Conservation (phyloP, 495 filamentous ascomycete genomes). For the Podospora comata region DNA sequence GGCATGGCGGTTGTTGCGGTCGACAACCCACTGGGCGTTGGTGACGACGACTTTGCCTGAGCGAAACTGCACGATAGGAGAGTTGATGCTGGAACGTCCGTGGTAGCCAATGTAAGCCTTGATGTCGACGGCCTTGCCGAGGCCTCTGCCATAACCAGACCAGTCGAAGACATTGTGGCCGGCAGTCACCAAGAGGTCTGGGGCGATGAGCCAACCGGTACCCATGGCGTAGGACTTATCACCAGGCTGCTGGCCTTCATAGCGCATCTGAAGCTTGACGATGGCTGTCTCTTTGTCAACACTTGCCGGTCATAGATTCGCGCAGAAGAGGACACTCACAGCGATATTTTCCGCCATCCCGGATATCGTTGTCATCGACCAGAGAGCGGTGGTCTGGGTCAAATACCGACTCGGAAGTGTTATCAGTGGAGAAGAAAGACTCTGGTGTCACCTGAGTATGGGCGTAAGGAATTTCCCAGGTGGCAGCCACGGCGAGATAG, state of each 20-base stretch:
- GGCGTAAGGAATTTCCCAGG: not conserved
- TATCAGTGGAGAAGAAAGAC: conserved; percentile 12
- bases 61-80: conserved; percentile 35
- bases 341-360: conserved; percentile 38
- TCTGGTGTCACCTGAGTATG: conserved; percentile 8
- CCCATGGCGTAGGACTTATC: conserved; percentile 31
- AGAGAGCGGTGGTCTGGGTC: conserved; percentile 29
- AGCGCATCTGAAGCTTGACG: conserved; percentile 40
- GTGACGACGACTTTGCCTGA: conserved; percentile 36
- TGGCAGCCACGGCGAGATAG: conserved; percentile 2
- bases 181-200: conserved; percentile 39
- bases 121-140: conserved; percentile 32
- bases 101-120: conserved; percentile 43
- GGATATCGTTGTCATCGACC: conserved; percentile 29
- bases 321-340: conserved; percentile 20
- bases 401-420: conserved; percentile 24
- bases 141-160: conserved; percentile 23
- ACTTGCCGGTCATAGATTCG: not conserved
- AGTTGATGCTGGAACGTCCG: conserved; percentile 28
- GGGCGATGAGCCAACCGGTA: conserved; percentile 40
- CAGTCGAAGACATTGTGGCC: conserved; percentile 42
- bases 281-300: conserved; percentile 26
- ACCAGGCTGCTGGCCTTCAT: conserved; percentile 28
- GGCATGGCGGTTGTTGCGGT: conserved; percentile 25
- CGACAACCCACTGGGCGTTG: conserved; percentile 37